Base-by-base conservation (phyloP, 805 yeast species). In the Pichia kluyveri region DNA sequence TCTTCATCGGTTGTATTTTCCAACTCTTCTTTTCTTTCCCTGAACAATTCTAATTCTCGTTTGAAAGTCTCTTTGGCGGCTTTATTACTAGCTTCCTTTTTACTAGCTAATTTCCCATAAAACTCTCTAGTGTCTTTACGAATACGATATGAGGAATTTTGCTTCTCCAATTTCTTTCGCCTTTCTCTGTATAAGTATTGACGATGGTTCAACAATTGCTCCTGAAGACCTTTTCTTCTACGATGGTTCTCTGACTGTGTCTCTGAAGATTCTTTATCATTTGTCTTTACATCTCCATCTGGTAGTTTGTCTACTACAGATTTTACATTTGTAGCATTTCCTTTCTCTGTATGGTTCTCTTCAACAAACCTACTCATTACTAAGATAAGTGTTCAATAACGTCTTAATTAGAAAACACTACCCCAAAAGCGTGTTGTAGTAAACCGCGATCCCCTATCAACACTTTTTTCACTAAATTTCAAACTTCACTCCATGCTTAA, bases 111-210 rank as follows among this genome's bases (percentile, higher is more conserved):
- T 42, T 57, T 50, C 4, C 60, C 60, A 47, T 71, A 73, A 47
- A 63, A 72, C 18, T 57, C 53, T 27, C 69, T 57, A 5, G 74
- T 69, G 31, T 62, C 59, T 32, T 61, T 66, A 48, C 67, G 67
- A 43, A 73, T 56, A 49, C 70, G 71, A 50, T 69, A 71, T 0
- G 72, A 60, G 0, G 76, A 69, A 51, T 73, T 72, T 60, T 53
- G 63, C 42, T 50, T 65, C 60, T 57, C 71, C 63, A 52, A 55
- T 52, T 52, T 63, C 64, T 69, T 54, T 41, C 55, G 60, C 28
- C 53, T 52, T 40, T 62, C 65, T 39, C 57, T 47, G 45, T 61
- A 62, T 32, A 45, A 54, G 38, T 53, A 52, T 18, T 47, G 67
- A 59, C 68, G 61, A 44, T 68, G 63, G 42, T 69, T 73, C 34